These are phyloP conservation scores for Sphagnum contortum DNA, from an alignment of 225 moss, liverwort and hornwort genomes.

Conservation along the genomic window DNA sequence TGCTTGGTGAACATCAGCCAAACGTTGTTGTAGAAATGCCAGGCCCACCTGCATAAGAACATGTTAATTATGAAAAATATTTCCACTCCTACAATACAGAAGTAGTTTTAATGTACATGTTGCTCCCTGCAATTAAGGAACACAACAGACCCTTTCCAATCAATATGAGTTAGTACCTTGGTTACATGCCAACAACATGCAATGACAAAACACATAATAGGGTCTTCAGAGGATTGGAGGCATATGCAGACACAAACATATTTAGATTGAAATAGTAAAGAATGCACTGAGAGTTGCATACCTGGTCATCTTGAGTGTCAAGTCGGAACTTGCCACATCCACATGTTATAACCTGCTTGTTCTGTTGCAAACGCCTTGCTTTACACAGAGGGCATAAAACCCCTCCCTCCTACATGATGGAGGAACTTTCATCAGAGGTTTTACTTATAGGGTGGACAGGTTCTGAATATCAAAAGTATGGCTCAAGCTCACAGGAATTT, in stretches of 20 bases:
- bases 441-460: too few species aligned
- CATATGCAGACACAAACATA: neutral
- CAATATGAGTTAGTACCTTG: too few species aligned
- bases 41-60: constrained; percentile 61
- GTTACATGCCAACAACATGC: neutral
- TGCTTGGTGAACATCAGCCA: constrained; percentile 73
- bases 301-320: constrained; percentile 84
- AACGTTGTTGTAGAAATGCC: constrained; percentile 52
- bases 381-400: constrained; percentile 88
- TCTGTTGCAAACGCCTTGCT: constrained; percentile 58
- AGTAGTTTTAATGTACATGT: neutral
- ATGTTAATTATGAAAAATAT: neutral
- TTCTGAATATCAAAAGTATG: too few species aligned
- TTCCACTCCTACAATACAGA: neutral
- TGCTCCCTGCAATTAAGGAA: neutral
- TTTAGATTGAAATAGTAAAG: neutral
- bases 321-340: constrained; percentile 75
- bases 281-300: constrained; percentile 12
- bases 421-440: too few species aligned
- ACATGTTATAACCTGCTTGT: constrained; percentile 55
- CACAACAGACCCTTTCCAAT: neutral
- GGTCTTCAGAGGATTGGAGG: too few species aligned
- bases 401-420: constrained; percentile 34
- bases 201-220: neutral
- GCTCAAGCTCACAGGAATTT: too few species aligned